These are phyloP conservation scores for Daldinia concentrica DNA, from an alignment of 495 filamentous ascomycete species.

Conservation along the genomic window DNA sequence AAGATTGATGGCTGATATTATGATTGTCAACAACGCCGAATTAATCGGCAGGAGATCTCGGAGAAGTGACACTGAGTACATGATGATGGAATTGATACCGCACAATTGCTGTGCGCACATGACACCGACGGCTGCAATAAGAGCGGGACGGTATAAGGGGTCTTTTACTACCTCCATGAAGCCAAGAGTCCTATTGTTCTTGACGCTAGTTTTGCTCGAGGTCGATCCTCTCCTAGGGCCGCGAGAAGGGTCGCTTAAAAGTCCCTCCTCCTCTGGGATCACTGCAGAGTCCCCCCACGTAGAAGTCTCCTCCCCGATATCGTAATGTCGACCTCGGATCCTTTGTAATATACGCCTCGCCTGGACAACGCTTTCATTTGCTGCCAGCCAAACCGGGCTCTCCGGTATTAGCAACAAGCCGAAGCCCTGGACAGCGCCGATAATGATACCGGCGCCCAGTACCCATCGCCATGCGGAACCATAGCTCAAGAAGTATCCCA, in stretches of 20 bases:
- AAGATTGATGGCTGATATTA: slow-evolving; percentile 87
- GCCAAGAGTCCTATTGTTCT: slow-evolving; percentile 62
- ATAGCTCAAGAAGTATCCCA: slow-evolving; percentile 87
- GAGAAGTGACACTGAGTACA: slow-evolving; percentile 94
- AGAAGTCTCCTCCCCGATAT: slow-evolving; percentile 78
- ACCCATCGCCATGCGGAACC: slow-evolving; percentile 84
- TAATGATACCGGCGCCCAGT: slow-evolving; percentile 73
- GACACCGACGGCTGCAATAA: slow-evolving; percentile 85
- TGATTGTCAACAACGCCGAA: slow-evolving; percentile 81
- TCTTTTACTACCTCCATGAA: slow-evolving; percentile 72
- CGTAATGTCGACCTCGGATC: slow-evolving; percentile 73
- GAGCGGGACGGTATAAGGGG: slow-evolving; percentile 74
- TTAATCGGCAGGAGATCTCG: slow-evolving; percentile 77
- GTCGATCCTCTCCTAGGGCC: slow-evolving; percentile 47
- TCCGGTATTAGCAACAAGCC: slow-evolving; percentile 79
- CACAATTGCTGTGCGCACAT: slow-evolving; percentile 94
- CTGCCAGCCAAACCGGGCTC: slow-evolving; percentile 85
- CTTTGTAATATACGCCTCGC: slow-evolving; percentile 75
- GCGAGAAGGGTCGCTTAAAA: slow-evolving; percentile 51
- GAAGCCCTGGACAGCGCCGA: slow-evolving; percentile 71
- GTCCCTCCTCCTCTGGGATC: slow-evolving; percentile 57
- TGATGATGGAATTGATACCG: slow-evolving; percentile 95
- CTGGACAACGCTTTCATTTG: slow-evolving; percentile 65
- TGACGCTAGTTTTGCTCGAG: slow-evolving; percentile 54
- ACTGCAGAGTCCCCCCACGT: slow-evolving; percentile 62